phyloP scores from a whole-genome alignment of 106 monocot species.

The Dioscorea zingiberensis region DNA sequence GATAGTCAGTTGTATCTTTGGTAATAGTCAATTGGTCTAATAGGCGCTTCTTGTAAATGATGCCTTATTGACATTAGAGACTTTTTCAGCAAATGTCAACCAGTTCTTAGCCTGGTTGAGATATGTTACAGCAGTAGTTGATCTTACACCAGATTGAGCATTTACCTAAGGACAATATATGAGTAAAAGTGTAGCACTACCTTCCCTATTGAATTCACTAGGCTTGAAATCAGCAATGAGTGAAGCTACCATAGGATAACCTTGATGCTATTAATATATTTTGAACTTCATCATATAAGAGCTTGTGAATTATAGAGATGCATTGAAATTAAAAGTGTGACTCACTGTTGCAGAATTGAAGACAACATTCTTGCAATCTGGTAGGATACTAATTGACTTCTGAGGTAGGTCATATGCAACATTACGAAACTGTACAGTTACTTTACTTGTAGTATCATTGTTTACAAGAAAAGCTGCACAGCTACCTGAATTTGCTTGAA shows the following conservation, averaged over 20 bases:
- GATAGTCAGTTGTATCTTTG: conserved; percentile 85
- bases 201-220: too few relatives aligned
- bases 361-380: conserved; percentile 46
- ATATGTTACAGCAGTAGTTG: conserved; percentile 18
- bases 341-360: conserved; percentile 57
- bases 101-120: conserved; percentile 38
- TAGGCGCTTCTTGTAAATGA: conserved; percentile 26
- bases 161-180: conserved; percentile 29
- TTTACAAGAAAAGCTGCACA: conserved; percentile 82
- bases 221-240: too few relatives aligned
- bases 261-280: too few relatives aligned
- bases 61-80: conserved; percentile 14
- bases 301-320: too few relatives aligned
- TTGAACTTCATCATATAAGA: too few relatives aligned
- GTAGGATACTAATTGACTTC: conserved; percentile 68
- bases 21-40: conserved; percentile 63
- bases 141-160: conserved; percentile 44
- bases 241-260: too few relatives aligned
- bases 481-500: conserved; percentile 37
- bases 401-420: conserved; percentile 33
- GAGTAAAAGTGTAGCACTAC: background rate
- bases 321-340: too few relatives aligned
- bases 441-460: conserved; percentile 19
- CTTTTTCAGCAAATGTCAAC: conserved; percentile 41
- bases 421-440: conserved; percentile 40